Evolutionary conservation across 768 basidiomycete genomes (phyloP).

Genomic region (Asterophora lycoperdoides): DNA sequence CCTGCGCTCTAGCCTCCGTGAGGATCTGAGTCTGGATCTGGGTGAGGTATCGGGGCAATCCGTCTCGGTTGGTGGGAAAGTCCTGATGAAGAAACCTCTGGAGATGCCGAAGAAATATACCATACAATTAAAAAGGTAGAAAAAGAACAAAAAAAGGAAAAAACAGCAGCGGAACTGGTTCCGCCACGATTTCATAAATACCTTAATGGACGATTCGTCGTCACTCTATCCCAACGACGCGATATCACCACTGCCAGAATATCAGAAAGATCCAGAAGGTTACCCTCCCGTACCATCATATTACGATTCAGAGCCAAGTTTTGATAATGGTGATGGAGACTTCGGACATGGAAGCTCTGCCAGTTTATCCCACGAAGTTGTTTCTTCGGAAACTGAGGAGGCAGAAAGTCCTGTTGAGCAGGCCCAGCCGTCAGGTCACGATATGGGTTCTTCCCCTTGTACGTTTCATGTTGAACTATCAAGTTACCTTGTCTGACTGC

Average conservation of each 20-base stretch:
- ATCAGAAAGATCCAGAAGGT: conserved; percentile 6
- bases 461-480: not conserved
- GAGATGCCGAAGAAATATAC: too few species aligned
- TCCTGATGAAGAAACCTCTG: too few species aligned
- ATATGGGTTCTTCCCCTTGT: conserved; percentile 3
- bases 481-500: not conserved
- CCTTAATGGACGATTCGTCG: conserved; percentile 13
- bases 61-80: too few species aligned
- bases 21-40: too few species aligned
- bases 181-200: too few species aligned
- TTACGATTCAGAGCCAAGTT: not conserved
- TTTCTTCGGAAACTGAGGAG: not conserved
- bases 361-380: not conserved
- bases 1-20: too few species aligned
- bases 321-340: not conserved
- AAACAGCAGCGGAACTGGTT: too few species aligned
- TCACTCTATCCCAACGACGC: conserved; percentile 14
- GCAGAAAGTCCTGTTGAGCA: conserved; percentile 4
- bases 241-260: conserved; percentile 7
- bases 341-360: not conserved
- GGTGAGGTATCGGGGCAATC: too few species aligned
- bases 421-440: not conserved
- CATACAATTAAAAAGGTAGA: too few species aligned
- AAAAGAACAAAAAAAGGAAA: too few species aligned
- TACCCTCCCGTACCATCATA: not conserved